Evolutionary conservation across 2,329 filamentous ascomycete species (phyloP).

Genomic region (Monosporascus cannonballus): DNA sequence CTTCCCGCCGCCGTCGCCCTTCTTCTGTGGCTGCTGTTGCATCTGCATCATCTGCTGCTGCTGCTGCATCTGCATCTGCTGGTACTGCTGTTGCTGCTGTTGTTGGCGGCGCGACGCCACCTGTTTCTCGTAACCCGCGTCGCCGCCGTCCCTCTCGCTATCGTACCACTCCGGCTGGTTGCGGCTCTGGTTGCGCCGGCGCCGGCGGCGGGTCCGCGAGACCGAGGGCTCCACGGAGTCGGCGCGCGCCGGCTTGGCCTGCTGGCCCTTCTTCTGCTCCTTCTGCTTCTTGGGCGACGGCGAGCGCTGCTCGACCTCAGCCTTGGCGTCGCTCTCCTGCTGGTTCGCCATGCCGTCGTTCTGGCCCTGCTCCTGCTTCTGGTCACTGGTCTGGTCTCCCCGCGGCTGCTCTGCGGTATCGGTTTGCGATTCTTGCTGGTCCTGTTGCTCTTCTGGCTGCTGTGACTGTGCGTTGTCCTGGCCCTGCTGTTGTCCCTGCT

Average conservation of each 20-base stretch:
- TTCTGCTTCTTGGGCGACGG: conserved; percentile 37
- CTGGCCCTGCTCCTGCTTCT: conserved; percentile 6
- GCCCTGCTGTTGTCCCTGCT: conserved; percentile 3
- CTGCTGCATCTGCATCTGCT: conserved; percentile 12
- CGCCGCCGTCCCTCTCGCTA: conserved; percentile 19
- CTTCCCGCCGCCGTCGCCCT: conserved; percentile 36
- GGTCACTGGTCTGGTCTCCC: conserved; percentile 1
- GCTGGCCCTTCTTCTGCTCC: conserved; percentile 14
- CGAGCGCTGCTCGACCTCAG: conserved; percentile 10
- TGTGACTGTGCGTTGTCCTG: neutral
- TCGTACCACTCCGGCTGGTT: conserved; percentile 24
- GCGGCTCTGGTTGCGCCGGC: conserved; percentile 9
- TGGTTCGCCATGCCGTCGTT: neutral
- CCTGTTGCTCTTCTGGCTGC: conserved; percentile 1
- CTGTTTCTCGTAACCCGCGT: conserved; percentile 19
- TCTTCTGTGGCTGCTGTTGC: conserved; percentile 16
- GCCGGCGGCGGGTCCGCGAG: conserved; percentile 18
- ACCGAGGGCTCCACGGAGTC: conserved; percentile 22
- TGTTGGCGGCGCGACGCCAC: conserved; percentile 17
- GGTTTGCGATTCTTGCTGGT: conserved; percentile 2
- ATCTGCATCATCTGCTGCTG: conserved; percentile 10
- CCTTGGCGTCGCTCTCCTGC: conserved; percentile 8
- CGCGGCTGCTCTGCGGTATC: conserved; percentile 6
- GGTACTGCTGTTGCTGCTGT: conserved; percentile 11
- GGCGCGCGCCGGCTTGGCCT: conserved; percentile 14